Conservation (phyloP, 331 rosid species). For the Pyrus hybrid region DNA sequence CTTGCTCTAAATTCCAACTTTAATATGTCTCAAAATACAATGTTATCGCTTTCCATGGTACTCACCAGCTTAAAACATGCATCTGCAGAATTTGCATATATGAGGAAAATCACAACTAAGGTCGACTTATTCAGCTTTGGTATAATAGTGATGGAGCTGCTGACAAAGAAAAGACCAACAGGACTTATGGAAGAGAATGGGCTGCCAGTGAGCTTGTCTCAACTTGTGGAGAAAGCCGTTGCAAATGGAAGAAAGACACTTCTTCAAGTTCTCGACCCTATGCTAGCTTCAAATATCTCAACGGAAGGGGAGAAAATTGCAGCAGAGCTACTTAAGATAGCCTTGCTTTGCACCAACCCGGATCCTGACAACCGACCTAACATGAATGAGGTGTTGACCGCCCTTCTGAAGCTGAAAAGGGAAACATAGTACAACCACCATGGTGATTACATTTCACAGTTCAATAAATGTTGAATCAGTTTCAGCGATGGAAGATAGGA, state of each 20-base stretch:
- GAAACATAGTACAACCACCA: background rate
- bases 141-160: slow-evolving; percentile 64
- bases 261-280: slow-evolving; percentile 47
- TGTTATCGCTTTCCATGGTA: background rate
- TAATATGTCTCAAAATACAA: background rate
- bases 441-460: background rate
- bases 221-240: slow-evolving; percentile 48
- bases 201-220: slow-evolving; percentile 44
- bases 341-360: slow-evolving; percentile 50
- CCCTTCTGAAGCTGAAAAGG: slow-evolving; percentile 26
- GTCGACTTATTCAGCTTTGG: slow-evolving; percentile 84
- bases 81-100: slow-evolving; percentile 68
- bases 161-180: slow-evolving; percentile 70
- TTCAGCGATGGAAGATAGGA: background rate
- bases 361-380: slow-evolving; percentile 58
- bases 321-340: slow-evolving; percentile 49
- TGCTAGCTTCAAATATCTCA: slow-evolving; percentile 22
- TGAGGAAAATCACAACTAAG: slow-evolving; percentile 62
- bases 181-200: slow-evolving; percentile 50
- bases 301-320: slow-evolving; percentile 22
- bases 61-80: slow-evolving; percentile 2
- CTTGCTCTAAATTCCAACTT: background rate
- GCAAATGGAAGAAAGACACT: slow-evolving; percentile 32
- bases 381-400: slow-evolving; percentile 33
- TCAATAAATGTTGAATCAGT: background rate